These are phyloP conservation scores for Pseudozyma hubeiensis DNA, from an alignment of 1,284 basidiomycete genomes.

Conservation along the genomic window DNA sequence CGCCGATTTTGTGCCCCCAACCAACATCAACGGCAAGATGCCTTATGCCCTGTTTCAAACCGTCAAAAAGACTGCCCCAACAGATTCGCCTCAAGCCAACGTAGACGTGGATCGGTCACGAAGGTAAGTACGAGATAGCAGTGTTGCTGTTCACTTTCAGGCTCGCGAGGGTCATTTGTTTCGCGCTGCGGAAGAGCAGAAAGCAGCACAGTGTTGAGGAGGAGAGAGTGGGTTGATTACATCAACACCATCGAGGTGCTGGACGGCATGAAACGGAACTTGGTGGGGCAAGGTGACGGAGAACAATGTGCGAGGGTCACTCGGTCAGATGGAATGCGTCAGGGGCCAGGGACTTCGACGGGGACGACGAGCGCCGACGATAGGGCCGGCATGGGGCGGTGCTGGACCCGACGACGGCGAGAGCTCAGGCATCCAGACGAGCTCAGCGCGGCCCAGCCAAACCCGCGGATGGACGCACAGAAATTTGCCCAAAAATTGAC, in stretches of 20 bases:
- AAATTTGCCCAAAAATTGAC: conserved; percentile 8
- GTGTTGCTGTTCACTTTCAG: background rate
- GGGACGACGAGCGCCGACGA: too few relatives aligned
- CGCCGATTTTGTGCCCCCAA: conserved; percentile 30
- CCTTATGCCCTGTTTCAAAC: conserved; percentile 44
- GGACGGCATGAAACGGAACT: too few relatives aligned
- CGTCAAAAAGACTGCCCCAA: conserved; percentile 12
- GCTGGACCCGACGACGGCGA: background rate
- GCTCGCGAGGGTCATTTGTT: background rate
- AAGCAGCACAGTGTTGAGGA: background rate
- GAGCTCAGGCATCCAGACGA: background rate
- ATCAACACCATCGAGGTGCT: too few relatives aligned
- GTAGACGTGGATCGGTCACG: conserved; percentile 4
- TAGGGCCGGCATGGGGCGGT: too few relatives aligned
- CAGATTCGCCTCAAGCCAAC: background rate
- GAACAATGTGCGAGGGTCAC: too few relatives aligned
- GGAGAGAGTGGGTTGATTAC: too few relatives aligned
- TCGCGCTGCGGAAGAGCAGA: background rate
- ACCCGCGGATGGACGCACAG: conserved; percentile 7
- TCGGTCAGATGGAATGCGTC: too few relatives aligned
- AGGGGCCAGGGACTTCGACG: too few relatives aligned
- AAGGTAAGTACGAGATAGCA: conserved; percentile 23
- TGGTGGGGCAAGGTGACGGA: too few relatives aligned
- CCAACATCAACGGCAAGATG: conserved; percentile 48
- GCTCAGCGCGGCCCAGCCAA: conserved; percentile 2